phyloP scores from a whole-genome alignment of 257 asterid genomes.

The Datura wrightii region DNA sequence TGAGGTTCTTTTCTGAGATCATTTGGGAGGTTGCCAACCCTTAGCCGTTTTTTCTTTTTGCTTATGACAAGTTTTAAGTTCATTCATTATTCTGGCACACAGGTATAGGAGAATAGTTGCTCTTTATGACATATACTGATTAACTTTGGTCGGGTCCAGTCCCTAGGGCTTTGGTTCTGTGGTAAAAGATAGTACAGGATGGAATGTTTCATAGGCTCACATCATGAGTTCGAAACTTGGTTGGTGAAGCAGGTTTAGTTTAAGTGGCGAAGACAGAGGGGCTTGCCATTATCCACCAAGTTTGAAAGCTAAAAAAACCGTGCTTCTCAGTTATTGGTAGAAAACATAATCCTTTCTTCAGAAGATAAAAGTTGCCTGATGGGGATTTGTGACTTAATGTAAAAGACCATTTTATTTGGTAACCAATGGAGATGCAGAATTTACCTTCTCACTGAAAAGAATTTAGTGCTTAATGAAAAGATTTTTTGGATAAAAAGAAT shows the following conservation, averaged over 20 bases:
- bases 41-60: neutral
- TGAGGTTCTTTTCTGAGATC: neutral
- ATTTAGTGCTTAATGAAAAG: neutral
- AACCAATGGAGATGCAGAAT: neutral
- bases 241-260: neutral
- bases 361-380: neutral
- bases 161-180: neutral
- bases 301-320: neutral
- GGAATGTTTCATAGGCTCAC: neutral
- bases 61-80: neutral
- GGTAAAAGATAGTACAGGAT: neutral
- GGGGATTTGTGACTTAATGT: neutral
- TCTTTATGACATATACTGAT: neutral
- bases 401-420: neutral
- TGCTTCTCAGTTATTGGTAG: neutral
- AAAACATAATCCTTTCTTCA: neutral
- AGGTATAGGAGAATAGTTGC: neutral
- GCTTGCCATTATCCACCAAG: neutral
- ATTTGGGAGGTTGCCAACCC: neutral
- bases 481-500: neutral
- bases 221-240: neutral
- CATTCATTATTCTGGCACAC: neutral
- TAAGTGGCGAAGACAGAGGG: neutral
- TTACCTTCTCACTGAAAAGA: neutral
- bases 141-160: neutral